These are phyloP conservation scores for Brassica carinata DNA, from an alignment of 345 rosid genomes.

Conservation along the genomic window DNA sequence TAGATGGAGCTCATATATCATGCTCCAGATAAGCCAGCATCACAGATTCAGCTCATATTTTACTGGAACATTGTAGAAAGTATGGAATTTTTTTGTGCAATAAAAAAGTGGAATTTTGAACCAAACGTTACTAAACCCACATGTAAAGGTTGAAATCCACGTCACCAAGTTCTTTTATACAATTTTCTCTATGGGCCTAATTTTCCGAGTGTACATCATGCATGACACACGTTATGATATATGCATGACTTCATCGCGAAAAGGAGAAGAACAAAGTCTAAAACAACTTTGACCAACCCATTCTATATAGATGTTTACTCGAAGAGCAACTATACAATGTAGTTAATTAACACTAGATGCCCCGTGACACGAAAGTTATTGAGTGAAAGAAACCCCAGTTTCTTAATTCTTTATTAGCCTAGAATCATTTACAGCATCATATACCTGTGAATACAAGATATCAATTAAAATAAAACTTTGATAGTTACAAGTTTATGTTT, in stretches of 20 bases:
- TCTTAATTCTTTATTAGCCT: background rate
- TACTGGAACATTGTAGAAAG: background rate
- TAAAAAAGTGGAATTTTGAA: background rate
- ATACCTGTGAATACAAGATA: background rate
- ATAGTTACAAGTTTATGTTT: background rate
- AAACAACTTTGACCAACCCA: conserved; percentile 10
- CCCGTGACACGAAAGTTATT: conserved; percentile 37
- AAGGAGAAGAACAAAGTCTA: background rate
- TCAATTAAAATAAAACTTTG: background rate
- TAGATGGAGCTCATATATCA: background rate
- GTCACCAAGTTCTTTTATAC: conserved; percentile 12
- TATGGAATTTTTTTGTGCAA: background rate
- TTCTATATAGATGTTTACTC: background rate
- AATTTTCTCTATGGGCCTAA: conserved; percentile 12
- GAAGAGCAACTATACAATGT: background rate
- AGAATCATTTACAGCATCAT: background rate
- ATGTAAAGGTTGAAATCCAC: conserved; percentile 21
- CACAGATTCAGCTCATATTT: background rate
- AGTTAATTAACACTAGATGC: conserved; percentile 11
- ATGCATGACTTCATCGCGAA: conserved; percentile 20
- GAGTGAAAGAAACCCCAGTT: conserved; percentile 36
- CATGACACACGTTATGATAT: conserved; percentile 29
- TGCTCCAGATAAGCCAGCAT: background rate
- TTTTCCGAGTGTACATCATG: background rate
- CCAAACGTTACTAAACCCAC: background rate